phyloP scores from a whole-genome alignment of 1,139 yeast genomes.

The Pneumocystis oryctolagi region DNA sequence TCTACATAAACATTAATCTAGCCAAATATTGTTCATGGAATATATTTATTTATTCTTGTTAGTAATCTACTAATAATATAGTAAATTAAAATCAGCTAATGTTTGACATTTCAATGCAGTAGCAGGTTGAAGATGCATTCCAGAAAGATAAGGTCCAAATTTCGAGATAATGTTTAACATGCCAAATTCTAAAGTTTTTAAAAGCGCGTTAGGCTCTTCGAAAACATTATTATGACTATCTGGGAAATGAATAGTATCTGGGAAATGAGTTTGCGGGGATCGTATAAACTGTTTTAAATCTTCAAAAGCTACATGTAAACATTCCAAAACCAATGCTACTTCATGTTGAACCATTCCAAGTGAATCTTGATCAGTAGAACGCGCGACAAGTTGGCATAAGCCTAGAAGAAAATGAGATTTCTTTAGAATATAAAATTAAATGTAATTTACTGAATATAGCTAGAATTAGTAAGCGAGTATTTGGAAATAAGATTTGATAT shows the following conservation, averaged over 20 bases:
- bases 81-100: background rate
- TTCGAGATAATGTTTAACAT: constrained; percentile 19
- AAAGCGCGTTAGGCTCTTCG: constrained; percentile 14
- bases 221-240: constrained; percentile 3
- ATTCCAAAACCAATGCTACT: constrained; percentile 22
- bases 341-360: constrained; percentile 29
- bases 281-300: constrained; percentile 19
- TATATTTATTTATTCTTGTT: background rate
- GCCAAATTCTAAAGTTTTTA: constrained; percentile 17
- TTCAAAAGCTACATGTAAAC: constrained; percentile 19
- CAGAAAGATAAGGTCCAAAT: constrained; percentile 20
- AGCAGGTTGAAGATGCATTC: constrained; percentile 12
- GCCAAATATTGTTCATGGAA: background rate
- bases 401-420: constrained; percentile 11
- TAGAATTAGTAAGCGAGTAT: constrained; percentile 18
- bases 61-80: background rate
- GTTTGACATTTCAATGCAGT: background rate
- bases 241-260: constrained; percentile 19
- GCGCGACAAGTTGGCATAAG: constrained; percentile 19
- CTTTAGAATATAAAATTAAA: background rate
- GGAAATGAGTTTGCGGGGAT: constrained; percentile 25
- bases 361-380: constrained; percentile 25
- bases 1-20: background rate
- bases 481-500: constrained; percentile 19
- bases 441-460: constrained; percentile 16